A percentile compares a stretch with the other conserved stretches of the same genome.
Conservation (phyloP, 2,329 filamentous ascomycete species). For the Exophiala dermatitidis region DNA sequence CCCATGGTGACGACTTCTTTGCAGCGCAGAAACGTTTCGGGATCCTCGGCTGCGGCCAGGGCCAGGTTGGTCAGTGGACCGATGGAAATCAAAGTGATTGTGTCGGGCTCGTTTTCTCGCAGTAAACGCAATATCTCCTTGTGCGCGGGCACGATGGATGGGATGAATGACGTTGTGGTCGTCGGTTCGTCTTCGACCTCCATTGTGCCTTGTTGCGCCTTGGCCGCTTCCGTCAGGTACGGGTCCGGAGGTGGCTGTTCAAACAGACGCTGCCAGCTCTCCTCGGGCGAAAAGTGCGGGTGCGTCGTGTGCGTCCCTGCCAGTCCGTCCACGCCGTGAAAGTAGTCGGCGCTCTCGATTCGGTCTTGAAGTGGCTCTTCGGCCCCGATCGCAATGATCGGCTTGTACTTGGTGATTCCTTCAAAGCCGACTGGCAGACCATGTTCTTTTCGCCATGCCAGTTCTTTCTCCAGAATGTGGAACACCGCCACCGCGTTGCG, state of each 20-base stretch:
- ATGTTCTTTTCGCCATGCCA: slow-evolving; percentile 67
- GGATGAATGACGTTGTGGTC: slow-evolving; percentile 57
- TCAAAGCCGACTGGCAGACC: slow-evolving; percentile 65
- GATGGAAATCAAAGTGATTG: slow-evolving; percentile 81
- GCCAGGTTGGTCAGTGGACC: slow-evolving; percentile 93
- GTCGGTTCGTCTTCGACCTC: background rate
- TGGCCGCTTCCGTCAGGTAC: slow-evolving; percentile 44
- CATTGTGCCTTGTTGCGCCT: slow-evolving; percentile 24
- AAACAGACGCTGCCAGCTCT: slow-evolving; percentile 68
- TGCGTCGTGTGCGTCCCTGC: slow-evolving; percentile 64
- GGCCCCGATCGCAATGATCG: slow-evolving; percentile 78
- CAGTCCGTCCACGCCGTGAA: slow-evolving; percentile 72
- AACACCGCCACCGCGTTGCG: slow-evolving; percentile 86
- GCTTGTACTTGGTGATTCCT: slow-evolving; percentile 63
- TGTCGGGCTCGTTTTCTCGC: slow-evolving; percentile 70
- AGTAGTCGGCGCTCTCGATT: slow-evolving; percentile 72
- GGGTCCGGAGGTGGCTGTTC: slow-evolving; percentile 37
- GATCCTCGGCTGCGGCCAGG: slow-evolving; percentile 77
- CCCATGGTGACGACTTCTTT: slow-evolving; percentile 97
- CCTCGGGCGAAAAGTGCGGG: slow-evolving; percentile 65
- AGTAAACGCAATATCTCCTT: slow-evolving; percentile 85
- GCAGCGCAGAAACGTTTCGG: slow-evolving; percentile 77
- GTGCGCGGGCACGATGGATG: slow-evolving; percentile 66
- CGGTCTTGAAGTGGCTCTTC: slow-evolving; percentile 80
- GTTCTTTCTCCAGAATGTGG: slow-evolving; percentile 82